Base-by-base conservation (phyloP, 176 grass and related monocot genomes). In the Cenchrus purpureus region DNA sequence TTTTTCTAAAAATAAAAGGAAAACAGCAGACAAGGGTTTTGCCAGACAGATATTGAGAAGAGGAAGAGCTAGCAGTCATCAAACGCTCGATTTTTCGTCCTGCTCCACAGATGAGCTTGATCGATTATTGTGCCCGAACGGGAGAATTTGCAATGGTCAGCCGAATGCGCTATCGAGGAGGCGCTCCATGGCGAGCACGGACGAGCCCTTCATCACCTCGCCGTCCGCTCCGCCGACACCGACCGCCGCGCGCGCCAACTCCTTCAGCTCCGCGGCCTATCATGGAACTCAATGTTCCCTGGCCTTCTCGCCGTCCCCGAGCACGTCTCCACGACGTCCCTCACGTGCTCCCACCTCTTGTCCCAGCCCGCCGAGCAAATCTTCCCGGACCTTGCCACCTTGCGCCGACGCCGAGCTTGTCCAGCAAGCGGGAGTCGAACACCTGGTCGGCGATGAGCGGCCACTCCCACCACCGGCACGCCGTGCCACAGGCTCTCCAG, bases 401-500 rank as follows among this genome's bases (percentile, higher is more conserved):
- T n/a, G n/a, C n/a, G 49, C 31, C 78, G 48, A 80, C 49, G 63
- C 78, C 78, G 29, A 80, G 78, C 78, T 80, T 6, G 63, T 40
- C 11, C 63, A 68, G 62, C 63, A 80, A 0, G 29, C 64, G 78
- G 20, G 57, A 62, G 40, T 78, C 56, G 57, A 78, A 79, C 8
- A 65, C 3, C 61, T 79, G 77, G 60, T 79, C 77, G 25, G 22
- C 10, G 2, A 65, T 0, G 15, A 79, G 61, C 77, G 62, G 77
- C 77, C 77, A 79, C 0, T n/a, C 44, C 20, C 6, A 78, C 3
- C 20, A 78, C 72, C 5, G 88, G 80, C 66, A 91, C 29, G 85
- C 89, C 80, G 85, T 79, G 45, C 89, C 84, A 86, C 29, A 91
- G 80, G 60, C 81, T 81, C 81, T 87, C 81, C 77, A 91, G 56